Evolutionary conservation across 108 stramenopile species (phyloP).

Genomic region (Cylindrotheca closterium): DNA sequence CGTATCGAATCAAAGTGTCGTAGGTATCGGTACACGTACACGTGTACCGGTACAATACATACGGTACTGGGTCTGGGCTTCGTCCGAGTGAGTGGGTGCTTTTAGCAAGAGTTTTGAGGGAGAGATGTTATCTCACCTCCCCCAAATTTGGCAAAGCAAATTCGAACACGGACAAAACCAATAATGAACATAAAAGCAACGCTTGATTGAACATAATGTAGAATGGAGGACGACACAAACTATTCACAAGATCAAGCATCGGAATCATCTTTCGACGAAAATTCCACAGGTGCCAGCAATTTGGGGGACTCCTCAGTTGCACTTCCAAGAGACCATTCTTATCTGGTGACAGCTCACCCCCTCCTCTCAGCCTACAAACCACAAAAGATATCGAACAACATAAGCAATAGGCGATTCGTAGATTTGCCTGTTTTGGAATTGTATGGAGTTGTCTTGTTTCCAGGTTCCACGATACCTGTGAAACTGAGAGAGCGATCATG

Average conservation of each 20-base stretch:
- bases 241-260: neutral
- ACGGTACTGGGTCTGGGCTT: no score
- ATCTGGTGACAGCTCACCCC: neutral
- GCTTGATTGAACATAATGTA: neutral
- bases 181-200: neutral
- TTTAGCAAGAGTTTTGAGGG: no score
- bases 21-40: no score
- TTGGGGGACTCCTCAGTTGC: neutral
- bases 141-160: neutral
- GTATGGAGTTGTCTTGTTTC: conserved; percentile 71
- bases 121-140: neutral
- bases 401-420: neutral
- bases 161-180: neutral
- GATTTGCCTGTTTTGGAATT: conserved; percentile 69
- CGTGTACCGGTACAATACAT: no score
- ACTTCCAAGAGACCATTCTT: neutral
- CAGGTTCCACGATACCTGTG: conserved; percentile 61
- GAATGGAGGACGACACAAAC: neutral
- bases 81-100: no score
- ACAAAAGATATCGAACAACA: neutral
- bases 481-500: conserved; percentile 52
- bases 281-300: no score
- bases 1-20: no score
- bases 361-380: neutral
- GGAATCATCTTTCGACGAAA: no score